Evolutionary conservation across 2,329 filamentous ascomycete genomes (phyloP).

Genomic region (Cladorrhinum sp.): DNA sequence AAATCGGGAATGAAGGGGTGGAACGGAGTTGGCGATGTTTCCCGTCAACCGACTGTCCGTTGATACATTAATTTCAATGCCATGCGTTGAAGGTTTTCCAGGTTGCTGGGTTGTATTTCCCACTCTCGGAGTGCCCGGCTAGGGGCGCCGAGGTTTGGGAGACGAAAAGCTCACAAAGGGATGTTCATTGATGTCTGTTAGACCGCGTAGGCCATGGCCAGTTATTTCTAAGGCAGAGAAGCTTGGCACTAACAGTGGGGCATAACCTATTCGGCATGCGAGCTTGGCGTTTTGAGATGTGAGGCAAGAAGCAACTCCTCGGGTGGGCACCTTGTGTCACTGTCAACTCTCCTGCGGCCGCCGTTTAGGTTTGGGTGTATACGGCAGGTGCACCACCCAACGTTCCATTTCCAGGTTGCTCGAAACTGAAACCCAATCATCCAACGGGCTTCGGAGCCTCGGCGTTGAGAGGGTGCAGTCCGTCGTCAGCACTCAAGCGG

Average conservation of each 20-base stretch:
- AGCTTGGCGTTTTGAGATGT: no score
- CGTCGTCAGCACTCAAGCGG: no score
- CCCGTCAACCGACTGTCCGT: neutral
- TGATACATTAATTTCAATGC: neutral
- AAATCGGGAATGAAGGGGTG: neutral
- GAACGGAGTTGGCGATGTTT: neutral
- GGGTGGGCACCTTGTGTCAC: neutral
- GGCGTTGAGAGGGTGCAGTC: no score
- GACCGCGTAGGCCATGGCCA: no score
- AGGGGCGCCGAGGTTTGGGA: neutral
- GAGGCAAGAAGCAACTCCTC: no score
- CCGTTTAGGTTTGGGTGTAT: neutral
- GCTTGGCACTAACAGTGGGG: no score
- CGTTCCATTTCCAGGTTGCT: neutral
- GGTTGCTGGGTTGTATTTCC: neutral
- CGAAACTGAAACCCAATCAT: neutral
- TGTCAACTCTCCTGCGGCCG: neutral
- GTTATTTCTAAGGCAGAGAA: no score
- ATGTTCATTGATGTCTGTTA: no score
- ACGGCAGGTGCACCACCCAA: neutral
- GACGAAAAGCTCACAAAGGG: no score
- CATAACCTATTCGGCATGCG: no score
- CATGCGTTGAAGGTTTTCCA: neutral
- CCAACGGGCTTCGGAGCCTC: neutral
- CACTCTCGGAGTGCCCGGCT: neutral